A percentile compares a stretch with the other conserved stretches of the same genome.
phyloP scores from a whole-genome alignment of 75 land plant species.

The Cupressus sempervirens region DNA sequence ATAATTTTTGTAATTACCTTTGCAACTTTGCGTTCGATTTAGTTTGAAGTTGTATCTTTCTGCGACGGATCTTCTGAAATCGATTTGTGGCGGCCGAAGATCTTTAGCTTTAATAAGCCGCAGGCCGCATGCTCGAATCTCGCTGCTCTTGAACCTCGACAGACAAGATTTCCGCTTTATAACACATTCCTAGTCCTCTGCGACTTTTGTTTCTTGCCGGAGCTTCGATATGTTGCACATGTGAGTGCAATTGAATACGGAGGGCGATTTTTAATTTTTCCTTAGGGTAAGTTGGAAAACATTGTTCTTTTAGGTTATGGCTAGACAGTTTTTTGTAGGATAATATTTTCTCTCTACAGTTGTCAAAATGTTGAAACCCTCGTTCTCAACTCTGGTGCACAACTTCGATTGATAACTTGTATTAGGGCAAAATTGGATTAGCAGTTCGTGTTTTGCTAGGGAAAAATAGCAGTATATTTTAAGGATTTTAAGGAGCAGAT shows the following conservation, averaged over 20 bases:
- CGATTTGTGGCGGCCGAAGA: neutral
- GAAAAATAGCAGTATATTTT: neutral
- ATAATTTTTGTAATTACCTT: neutral
- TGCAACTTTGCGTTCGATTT: neutral
- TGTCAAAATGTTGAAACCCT: neutral
- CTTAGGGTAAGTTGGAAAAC: neutral
- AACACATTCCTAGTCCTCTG: neutral
- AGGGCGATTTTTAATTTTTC: no score
- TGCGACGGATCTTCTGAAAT: neutral
- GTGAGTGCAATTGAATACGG: neutral
- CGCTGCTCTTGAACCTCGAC: neutral
- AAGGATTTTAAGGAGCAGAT: neutral
- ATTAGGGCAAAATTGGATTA: neutral
- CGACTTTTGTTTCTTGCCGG: neutral
- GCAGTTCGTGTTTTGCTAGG: neutral
- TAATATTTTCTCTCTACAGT: neutral
- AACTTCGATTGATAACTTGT: neutral
- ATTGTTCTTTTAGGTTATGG: neutral
- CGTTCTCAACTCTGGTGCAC: no score
- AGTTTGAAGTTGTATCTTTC: neutral
- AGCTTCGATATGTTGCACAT: neutral
- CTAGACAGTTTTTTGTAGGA: neutral
- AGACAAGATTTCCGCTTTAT: neutral
- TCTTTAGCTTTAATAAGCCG: neutral
- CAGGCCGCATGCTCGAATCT: constrained; percentile 1